These are phyloP conservation scores for Annulohypoxylon maeteangense DNA, from an alignment of 495 filamentous ascomycete species.

Conservation along the genomic window DNA sequence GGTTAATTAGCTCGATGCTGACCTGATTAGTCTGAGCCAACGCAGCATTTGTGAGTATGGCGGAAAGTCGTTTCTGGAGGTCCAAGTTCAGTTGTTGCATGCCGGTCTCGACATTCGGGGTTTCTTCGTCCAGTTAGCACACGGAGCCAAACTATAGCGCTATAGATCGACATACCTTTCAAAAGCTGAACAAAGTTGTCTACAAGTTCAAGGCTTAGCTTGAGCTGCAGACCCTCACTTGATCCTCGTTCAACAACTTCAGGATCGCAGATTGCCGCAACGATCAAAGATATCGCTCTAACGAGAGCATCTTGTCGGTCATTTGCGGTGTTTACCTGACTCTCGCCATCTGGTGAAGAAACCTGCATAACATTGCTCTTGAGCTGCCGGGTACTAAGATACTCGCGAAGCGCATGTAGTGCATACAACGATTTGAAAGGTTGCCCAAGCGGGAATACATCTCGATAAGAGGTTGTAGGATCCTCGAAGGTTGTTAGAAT, in stretches of 20 bases:
- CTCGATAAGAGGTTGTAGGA: slow-evolving; percentile 60
- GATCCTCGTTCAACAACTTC: slow-evolving; percentile 53
- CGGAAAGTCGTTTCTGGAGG: slow-evolving; percentile 52
- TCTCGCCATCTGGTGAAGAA: slow-evolving; percentile 48
- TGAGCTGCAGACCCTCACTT: slow-evolving; percentile 52
- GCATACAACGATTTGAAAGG: slow-evolving; percentile 83
- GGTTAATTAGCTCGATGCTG: slow-evolving; percentile 57
- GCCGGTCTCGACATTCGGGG: slow-evolving; percentile 23
- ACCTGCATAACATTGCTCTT: slow-evolving; percentile 51
- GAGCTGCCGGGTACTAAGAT: slow-evolving; percentile 49
- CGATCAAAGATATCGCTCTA: slow-evolving; percentile 57
- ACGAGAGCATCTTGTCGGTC: slow-evolving; percentile 44
- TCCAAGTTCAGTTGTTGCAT: slow-evolving; percentile 44
- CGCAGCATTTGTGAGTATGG: slow-evolving; percentile 47
- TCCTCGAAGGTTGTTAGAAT: slow-evolving; percentile 68
- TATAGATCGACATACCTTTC: slow-evolving; percentile 47
- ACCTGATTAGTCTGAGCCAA: slow-evolving; percentile 41
- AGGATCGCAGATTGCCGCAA: slow-evolving; percentile 58
- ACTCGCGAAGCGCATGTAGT: slow-evolving; percentile 68
- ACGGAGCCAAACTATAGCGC: not conserved
- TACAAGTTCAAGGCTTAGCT: slow-evolving; percentile 55
- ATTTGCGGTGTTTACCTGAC: slow-evolving; percentile 21
- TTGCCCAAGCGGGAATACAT: slow-evolving; percentile 73
- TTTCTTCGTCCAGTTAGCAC: slow-evolving; percentile 36
- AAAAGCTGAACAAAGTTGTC: slow-evolving; percentile 56